A percentile compares a stretch with the other conserved stretches of the same genome.
Evolutionary conservation across 441 rosid species (phyloP).

Genomic region (Erodium texanum): DNA sequence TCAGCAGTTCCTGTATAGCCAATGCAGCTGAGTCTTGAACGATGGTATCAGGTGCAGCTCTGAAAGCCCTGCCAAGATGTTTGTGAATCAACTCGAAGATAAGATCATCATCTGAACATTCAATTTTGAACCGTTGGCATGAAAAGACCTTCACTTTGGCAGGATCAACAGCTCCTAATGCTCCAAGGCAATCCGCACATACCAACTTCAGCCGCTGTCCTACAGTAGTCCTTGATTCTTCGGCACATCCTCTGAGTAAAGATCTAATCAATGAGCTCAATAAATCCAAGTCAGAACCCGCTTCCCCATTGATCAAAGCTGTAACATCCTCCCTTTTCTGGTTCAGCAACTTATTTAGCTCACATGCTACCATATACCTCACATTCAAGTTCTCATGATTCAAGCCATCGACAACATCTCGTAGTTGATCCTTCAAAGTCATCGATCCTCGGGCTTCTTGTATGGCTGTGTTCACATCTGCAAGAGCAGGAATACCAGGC

Average conservation of each 20-base stretch:
- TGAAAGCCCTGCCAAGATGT: slow-evolving; percentile 94
- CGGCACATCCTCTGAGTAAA: slow-evolving; percentile 93
- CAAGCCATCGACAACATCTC: slow-evolving; percentile 73
- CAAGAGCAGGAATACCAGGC: slow-evolving; percentile 71
- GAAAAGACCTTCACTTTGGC: slow-evolving; percentile 79
- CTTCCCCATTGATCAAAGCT: slow-evolving; percentile 71
- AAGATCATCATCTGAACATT: slow-evolving; percentile 99
- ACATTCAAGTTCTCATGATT: slow-evolving; percentile 95
- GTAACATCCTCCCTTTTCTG: slow-evolving; percentile 67
- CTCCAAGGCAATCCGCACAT: slow-evolving; percentile 96
- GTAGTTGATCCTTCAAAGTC: slow-evolving; percentile 85
- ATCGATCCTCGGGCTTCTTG: slow-evolving; percentile 90
- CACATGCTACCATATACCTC: slow-evolving; percentile 95
- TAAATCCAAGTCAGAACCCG: slow-evolving; percentile 72
- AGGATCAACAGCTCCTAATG: slow-evolving; percentile 98
- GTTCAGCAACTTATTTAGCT: slow-evolving; percentile 80
- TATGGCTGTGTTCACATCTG: slow-evolving; percentile 83
- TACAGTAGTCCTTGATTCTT: slow-evolving; percentile 89
- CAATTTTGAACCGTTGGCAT: slow-evolving; percentile 86
- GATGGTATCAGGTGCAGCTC: slow-evolving; percentile 94
- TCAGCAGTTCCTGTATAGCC: slow-evolving; percentile 94
- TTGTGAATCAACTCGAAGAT: slow-evolving; percentile 94
- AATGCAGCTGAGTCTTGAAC: slow-evolving; percentile 98
- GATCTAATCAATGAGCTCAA: slow-evolving; percentile 80
- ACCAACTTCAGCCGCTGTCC: slow-evolving; percentile 89